Evolutionary conservation across 169 alveolate species (phyloP), one percentile per base, ranked within the genome.

Genomic region (Plasmodium coatneyi): DNA sequence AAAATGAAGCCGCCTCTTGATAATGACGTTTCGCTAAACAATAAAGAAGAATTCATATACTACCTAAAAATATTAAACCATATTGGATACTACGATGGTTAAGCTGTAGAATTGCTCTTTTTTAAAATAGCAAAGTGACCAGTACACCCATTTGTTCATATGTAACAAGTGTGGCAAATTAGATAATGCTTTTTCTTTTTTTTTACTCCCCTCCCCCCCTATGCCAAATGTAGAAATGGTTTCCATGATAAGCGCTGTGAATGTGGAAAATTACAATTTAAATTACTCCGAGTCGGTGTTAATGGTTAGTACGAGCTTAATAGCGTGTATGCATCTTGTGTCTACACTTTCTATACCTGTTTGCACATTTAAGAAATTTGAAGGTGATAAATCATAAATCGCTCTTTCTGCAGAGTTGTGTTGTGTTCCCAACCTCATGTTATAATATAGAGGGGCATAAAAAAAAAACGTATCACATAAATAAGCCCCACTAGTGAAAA

Each of bases 41-140:
- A 81, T 78, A 91, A 91, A 54, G 79, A 71, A 14, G 95, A 91
- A 43, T 82, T 91, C 83, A 91, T 91, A 80, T 81, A 91, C 60
- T 91, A 49, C 84, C 43, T 91, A 81, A 60, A 80, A 81, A 81
- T 91, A 72, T 80, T 91, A 91, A 81, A 91, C 60, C 79, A 91
- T 14, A 43, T 91, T 28, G 95, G 95, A 81, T 91, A 49, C 46
- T 91, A 80, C 39, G 95, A 91, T 49, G 95, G 95, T 91, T 70
- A 91, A 49, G 82, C 81, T 32, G 72, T 43, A 54, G 66, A 39
- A 74, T 49, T 41, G 54, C 41, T 9, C 14, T 82, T 25, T 46
- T 49, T 81, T 25, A 22, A 16, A 81, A 81, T n/a, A 81, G 9
- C 41, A 54, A 30, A 56, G 41, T 36, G 70, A 4, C 22, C 39